Evolutionary conservation across 2,329 filamentous ascomycete species (phyloP), one percentile per base, ranked within the genome.

Genomic region (Neonectria ditissima): DNA sequence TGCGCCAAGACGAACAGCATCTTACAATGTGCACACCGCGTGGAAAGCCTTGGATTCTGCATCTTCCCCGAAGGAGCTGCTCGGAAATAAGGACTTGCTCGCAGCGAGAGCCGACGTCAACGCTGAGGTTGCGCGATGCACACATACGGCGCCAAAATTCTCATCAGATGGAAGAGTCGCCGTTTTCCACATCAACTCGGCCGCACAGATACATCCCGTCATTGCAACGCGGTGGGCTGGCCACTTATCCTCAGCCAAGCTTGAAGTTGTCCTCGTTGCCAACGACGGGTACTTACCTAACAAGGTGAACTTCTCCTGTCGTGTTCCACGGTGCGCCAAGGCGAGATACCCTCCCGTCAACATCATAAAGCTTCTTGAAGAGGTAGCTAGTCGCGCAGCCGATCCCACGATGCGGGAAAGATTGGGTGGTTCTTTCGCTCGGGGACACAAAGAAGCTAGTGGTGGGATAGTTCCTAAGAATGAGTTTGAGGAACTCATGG

Each of bases 181-280:
- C 0, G 85, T 91, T 0, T 81, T 92, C 47, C 82, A 86, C 4
- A 91, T 92, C 69, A 81, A 76, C 34, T 89, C 85, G 1, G 76
- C 79, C 26, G 86, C 87, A 2, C 89, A 91, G 69, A 82, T 92
- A 0, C 90, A 92, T 72, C 87, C 88, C 0, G 82, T 91, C 2
- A 89, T 92, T 59, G 89, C 89, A 2, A 90, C 88, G 4, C 80
- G 89, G 11, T 91, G 89, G 89, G 85, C 89, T 1, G 86, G 87
- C 0, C 82, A 87, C 66, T 78, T 92, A 4, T 83, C 83, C 50
- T 88, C 86, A 1, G 80, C 84, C 51, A 84, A 84, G 57, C 79
- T 91, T 1, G 85, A 91, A 69, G 86, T 39, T 1, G 37, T 39
- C 7, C 16, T 39, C 5, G 37, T 39, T 10, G 37, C 37, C 37